Evolutionary conservation across 1,139 yeast species (phyloP), one percentile per base, ranked within the genome.

Genomic region (Blastobotrys persicus): DNA sequence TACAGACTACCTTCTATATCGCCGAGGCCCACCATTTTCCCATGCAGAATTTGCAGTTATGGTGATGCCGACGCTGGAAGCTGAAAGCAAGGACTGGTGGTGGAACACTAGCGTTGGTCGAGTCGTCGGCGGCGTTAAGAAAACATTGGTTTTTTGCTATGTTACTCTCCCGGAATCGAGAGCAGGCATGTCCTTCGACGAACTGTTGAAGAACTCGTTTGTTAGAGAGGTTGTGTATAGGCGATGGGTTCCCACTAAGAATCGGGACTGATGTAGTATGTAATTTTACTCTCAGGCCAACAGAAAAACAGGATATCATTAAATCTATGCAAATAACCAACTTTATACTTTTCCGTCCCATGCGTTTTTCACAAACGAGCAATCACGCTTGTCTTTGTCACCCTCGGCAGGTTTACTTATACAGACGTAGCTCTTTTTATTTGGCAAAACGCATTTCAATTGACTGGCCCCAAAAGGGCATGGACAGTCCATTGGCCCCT

Each of bases 21-120:
- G 84, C 50, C 75, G 92, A 50, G 99, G 99, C 0, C 98, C 98
- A 7, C 97, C 97, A 1, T 89, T 91, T 64, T 80, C 85, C 43
- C 99, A 92, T 65, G 98, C 98, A 0, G 96, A 89, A 60, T 88
- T 80, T 65, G 88, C 94, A 2, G 63, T 73, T 14, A 65, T 78
- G 58, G 73, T 86, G 0, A 57, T 80, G 41, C 74, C 78, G 2
- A 66, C 70, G 32, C 35, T 50, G 6, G 72, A 72, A 23, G 72
- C 65, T 6, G 55, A 55, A 1, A 55, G 59, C 11, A 62, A 65
- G 37, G 73, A 73, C 45, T 85, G 92, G 85, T 74, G 76, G 58
- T 83, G 81, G 73, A 71, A 77, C 52, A 79, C 91, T 1, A 76
- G 89, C 1, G 65, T 82, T 23, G 82, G 87, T 31, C 76, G 98